Percentiles rank a stretch among this genome's conserved stretches.
phyloP scores from a whole-genome alignment of 2,329 filamentous ascomycete genomes.

The Herpomyces periplanetae region DNA sequence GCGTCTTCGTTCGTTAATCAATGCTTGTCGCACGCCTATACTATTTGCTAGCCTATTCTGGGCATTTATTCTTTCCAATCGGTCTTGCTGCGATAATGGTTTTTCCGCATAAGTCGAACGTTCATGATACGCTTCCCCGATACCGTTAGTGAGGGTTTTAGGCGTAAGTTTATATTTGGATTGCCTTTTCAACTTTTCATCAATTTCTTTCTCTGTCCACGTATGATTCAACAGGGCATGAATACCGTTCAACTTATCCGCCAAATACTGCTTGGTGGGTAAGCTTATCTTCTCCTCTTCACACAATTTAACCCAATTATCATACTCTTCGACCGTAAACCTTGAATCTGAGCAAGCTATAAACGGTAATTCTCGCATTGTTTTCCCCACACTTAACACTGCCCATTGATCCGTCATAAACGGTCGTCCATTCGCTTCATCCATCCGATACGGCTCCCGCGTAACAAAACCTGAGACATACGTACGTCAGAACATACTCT shows the following conservation, averaged over 20 bases:
- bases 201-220: conserved; percentile 50
- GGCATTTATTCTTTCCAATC: conserved; percentile 41
- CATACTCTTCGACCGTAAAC: conserved; percentile 56
- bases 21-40: conserved; percentile 64
- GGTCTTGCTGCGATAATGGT: conserved; percentile 28
- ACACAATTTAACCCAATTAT: conserved; percentile 36
- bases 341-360: conserved; percentile 49
- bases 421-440: conserved; percentile 25
- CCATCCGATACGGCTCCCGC: conserved; percentile 47
- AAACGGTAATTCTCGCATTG: conserved; percentile 54
- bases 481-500: conserved; percentile 5
- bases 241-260: conserved; percentile 38
- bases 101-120: conserved; percentile 10
- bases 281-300: conserved; percentile 27
- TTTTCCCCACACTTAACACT: conserved; percentile 38
- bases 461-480: conserved; percentile 22
- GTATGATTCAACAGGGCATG: conserved; percentile 33
- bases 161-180: conserved; percentile 19
- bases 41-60: conserved; percentile 47
- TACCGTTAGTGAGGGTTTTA: conserved; percentile 12
- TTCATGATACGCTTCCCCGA: conserved; percentile 2
- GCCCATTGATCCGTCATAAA: conserved; percentile 63
- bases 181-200: conserved; percentile 29
- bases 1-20: conserved; percentile 25
- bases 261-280: conserved; percentile 27